phyloP scores from a whole-genome alignment of 306 rosid genomes.

The Geum urbanum region DNA sequence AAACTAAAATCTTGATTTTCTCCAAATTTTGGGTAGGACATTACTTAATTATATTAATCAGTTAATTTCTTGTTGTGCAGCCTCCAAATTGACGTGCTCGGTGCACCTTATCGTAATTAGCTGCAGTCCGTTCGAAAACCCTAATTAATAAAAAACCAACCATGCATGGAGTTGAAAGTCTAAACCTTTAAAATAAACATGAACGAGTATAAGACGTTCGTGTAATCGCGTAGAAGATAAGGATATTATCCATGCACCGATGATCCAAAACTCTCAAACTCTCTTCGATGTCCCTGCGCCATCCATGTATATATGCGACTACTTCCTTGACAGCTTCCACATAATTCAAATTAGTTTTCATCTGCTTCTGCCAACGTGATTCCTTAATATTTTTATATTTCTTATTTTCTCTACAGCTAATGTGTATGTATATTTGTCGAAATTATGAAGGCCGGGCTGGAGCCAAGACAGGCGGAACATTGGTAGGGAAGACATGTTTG shows the following conservation, averaged over 20 bases:
- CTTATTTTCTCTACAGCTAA: no score
- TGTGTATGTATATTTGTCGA: no score
- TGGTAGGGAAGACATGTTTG: conserved; percentile 28
- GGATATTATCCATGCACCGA: background rate
- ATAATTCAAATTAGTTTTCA: no score
- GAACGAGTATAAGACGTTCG: background rate
- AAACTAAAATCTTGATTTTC: no score
- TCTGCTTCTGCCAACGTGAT: no score
- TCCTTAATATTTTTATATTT: no score
- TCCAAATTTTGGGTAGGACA: no score
- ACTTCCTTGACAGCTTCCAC: no score
- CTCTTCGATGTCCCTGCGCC: background rate
- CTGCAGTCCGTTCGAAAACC: background rate
- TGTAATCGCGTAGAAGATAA: background rate
- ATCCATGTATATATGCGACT: background rate
- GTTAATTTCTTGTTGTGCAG: background rate
- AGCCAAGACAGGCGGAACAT: no score
- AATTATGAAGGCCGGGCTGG: no score
- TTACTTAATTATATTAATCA: no score
- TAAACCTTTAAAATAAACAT: background rate
- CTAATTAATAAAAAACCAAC: background rate
- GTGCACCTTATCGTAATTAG: no score
- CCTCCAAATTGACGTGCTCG: conserved; percentile 1
- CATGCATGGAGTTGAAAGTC: background rate
- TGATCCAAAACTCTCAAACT: background rate